Percentiles rank a stretch among this genome's conserved stretches.
These are phyloP conservation scores for Solanum bulbocastanum DNA, from an alignment of 257 asterid genomes.

Conservation along the genomic window DNA sequence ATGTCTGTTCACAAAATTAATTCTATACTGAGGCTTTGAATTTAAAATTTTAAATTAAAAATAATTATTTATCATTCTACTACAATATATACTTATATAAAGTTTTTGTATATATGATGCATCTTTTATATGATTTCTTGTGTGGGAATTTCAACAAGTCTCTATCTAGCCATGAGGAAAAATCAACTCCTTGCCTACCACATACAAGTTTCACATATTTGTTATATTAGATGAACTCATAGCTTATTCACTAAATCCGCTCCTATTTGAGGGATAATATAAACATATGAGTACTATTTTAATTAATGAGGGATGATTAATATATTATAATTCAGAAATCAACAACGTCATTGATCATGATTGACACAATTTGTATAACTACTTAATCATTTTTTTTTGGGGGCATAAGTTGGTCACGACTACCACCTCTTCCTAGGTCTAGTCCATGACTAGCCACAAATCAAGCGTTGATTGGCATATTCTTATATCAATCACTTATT, in stretches of 20 bases:
- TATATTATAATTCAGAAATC: neutral
- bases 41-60: neutral
- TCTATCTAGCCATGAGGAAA: neutral
- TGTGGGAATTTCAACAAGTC: neutral
- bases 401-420: neutral
- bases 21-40: neutral
- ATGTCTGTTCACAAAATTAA: neutral
- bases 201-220: neutral
- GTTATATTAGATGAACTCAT: too few species aligned
- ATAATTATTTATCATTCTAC: neutral
- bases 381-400: neutral
- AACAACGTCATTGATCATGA: neutral
- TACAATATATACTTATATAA: neutral
- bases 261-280: neutral
- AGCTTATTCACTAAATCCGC: too few species aligned
- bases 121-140: neutral
- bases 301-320: neutral
- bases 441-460: neutral
- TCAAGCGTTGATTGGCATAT: neutral
- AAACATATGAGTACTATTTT: neutral
- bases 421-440: neutral
- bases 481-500: neutral
- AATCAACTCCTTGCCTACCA: neutral
- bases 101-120: neutral
- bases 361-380: too few species aligned